Evolutionary conservation across 768 basidiomycete genomes (phyloP), one percentile per base, ranked within the genome.

Genomic region (Psilocybe cubensis): DNA sequence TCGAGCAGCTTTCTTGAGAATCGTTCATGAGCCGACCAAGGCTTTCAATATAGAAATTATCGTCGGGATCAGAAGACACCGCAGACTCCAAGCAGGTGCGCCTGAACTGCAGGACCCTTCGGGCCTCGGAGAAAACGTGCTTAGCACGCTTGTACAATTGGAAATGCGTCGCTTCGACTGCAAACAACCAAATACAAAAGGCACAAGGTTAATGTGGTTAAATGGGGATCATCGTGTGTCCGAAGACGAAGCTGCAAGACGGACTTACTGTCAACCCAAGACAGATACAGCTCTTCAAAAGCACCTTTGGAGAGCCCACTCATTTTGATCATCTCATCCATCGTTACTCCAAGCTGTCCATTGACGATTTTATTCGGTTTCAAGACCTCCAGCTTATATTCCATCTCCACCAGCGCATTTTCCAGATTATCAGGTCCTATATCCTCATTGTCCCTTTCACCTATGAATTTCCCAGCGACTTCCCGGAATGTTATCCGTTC

Each of bases 151-250:
- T 88, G 78, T 91, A 92, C 14, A 96, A 72, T 68, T 93, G 88
- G 76, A 94, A 94, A 70, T 86, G 77, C 1, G 83, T 85, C 11
- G 91, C 85, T 71, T 94, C 88, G 35, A 92, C 92, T 92, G 66
- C 60, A 50, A 28, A 29, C 29, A 31, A 49, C 24, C 24, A 55
- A 28, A 51, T 54, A 21, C 60, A 48, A 27, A 38, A 48, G 31
- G 53, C 50, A n/a, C 61, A 52, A 40, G 35, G 35, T 52, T 24
- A 42, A 18, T 38, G 35, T 35, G 28, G n/a, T 44, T 28, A 44
- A 31, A 50, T 27, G 29, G 49, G 41, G 50, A 24, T 55, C 17
- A 11, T 43, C 28, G 35, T 56, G 49, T 33, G 49, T 56, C 35
- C 25, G 51, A 23, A 40, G 35, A 42, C 38, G 42, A 40, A n/a